Percentiles rank a stretch among this genome's conserved stretches.
Conservation (phyloP, 2,329 filamentous ascomycete species). For the Meredithiella fracta region DNA sequence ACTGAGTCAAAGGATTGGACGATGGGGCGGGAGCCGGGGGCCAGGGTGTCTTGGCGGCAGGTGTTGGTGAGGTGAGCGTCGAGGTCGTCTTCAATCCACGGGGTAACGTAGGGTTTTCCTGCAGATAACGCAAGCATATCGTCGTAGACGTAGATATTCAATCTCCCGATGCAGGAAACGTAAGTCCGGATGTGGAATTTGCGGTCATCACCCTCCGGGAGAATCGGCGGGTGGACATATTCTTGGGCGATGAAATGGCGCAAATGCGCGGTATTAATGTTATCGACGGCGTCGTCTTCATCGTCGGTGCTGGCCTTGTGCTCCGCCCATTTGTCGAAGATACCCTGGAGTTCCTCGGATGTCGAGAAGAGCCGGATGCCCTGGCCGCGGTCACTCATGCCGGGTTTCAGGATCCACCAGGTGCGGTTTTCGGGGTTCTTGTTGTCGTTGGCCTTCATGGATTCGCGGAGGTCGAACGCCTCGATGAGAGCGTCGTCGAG, state of each 20-base stretch:
- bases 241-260: slow-evolving; percentile 92
- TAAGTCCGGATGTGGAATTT: slow-evolving; percentile 97
- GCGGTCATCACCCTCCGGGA: slow-evolving; percentile 48
- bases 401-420: slow-evolving; percentile 97
- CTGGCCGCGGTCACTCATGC: slow-evolving; percentile 92
- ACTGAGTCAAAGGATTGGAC: slow-evolving; percentile 65
- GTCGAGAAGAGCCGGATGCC: slow-evolving; percentile 80
- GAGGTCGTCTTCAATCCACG: slow-evolving; percentile 39
- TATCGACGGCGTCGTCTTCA: slow-evolving; percentile 32
- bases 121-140: slow-evolving; percentile 92
- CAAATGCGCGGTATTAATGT: slow-evolving; percentile 73
- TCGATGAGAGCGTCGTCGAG: slow-evolving; percentile 85
- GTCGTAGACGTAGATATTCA: slow-evolving; percentile 72
- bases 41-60: slow-evolving; percentile 56
- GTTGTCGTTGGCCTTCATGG: slow-evolving; percentile 48
- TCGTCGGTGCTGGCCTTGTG: slow-evolving; percentile 48
- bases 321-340: slow-evolving; percentile 86
- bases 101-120: slow-evolving; percentile 51
- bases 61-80: slow-evolving; percentile 84
- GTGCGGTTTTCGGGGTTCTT: slow-evolving; percentile 33
- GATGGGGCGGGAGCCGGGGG: slow-evolving; percentile 32
- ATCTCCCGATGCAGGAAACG: slow-evolving; percentile 61
- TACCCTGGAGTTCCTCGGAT: slow-evolving; percentile 64
- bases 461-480: slow-evolving; percentile 70
- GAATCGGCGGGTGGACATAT: slow-evolving; percentile 78